Evolutionary conservation across 495 filamentous ascomycete species (phyloP).

Genomic region (Ascobolus immersus): DNA sequence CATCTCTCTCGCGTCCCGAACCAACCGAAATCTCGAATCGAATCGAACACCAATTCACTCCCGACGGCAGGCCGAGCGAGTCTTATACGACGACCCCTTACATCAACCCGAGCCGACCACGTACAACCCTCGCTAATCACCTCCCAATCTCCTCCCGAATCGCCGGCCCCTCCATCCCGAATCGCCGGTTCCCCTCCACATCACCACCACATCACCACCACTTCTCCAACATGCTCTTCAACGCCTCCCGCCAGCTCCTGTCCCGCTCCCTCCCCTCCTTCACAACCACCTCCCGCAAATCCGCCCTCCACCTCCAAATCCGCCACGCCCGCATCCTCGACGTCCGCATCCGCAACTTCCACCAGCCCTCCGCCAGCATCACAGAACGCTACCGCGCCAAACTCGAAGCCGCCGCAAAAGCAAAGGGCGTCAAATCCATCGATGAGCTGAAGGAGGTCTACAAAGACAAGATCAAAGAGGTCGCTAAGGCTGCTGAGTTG

Average conservation of each 20-base stretch:
- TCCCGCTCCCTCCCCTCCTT: conserved; percentile 4
- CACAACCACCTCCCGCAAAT: conserved; percentile 4
- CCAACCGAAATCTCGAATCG: too few relatives aligned
- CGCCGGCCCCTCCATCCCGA: neutral
- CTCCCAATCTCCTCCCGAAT: neutral
- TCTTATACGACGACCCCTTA: too few relatives aligned
- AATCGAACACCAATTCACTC: too few relatives aligned
- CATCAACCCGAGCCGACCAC: neutral
- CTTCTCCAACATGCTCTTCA: neutral
- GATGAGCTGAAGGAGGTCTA: conserved; percentile 61
- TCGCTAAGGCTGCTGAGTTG: too few relatives aligned
- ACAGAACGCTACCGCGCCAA: conserved; percentile 47
- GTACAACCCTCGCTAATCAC: neutral
- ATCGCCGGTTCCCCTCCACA: neutral
- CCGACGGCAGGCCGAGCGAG: too few relatives aligned
- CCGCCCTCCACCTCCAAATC: conserved; percentile 26
- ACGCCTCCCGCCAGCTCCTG: conserved; percentile 3
- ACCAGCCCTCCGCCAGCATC: conserved; percentile 41
- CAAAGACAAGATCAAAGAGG: conserved; percentile 45
- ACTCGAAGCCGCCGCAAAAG: conserved; percentile 45
- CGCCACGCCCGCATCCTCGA: conserved; percentile 84
- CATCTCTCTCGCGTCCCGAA: too few relatives aligned
- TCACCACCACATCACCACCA: neutral
- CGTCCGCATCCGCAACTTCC: conserved; percentile 49
- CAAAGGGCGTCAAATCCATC: conserved; percentile 52